Conservation (phyloP, 345 rosid species). For the Microcos paniculata region DNA sequence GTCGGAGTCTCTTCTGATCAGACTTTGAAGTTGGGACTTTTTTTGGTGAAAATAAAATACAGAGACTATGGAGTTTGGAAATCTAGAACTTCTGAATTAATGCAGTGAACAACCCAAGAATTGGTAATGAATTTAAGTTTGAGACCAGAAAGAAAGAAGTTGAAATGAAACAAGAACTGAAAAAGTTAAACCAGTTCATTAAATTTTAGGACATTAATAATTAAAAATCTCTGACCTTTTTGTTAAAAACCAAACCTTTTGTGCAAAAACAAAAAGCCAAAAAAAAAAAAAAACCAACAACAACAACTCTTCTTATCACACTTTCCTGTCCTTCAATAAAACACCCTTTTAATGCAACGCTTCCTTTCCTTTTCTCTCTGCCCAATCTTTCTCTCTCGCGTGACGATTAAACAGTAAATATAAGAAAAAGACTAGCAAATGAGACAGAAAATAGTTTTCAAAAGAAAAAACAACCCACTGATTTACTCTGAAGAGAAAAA, state of each 20-base stretch:
- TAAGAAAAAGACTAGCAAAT: background rate
- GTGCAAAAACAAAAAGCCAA: too few species aligned
- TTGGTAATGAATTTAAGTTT: background rate
- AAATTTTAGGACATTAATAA: background rate
- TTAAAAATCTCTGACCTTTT: conserved; percentile 14
- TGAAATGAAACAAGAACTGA: conserved; percentile 1
- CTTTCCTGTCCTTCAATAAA: conserved; percentile 10
- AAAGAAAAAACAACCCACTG: background rate
- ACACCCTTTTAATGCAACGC: conserved; percentile 10
- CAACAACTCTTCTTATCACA: conserved; percentile 6
- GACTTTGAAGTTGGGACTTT: background rate
- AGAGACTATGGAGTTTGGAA: background rate
- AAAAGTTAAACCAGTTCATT: conserved; percentile 12
- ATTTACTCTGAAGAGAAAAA: background rate
- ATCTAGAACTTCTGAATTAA: background rate
- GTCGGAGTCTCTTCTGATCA: background rate
- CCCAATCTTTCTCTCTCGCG: background rate
- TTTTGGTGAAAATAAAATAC: background rate
- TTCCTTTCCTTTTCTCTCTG: background rate
- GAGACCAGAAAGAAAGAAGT: conserved; percentile 5
- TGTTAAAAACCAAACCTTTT: background rate
- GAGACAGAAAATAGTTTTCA: background rate
- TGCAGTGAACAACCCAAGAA: conserved; percentile 7
- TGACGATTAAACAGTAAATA: conserved; percentile 10
- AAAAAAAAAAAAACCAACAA: background rate